These are phyloP conservation scores for Alliaria petiolata DNA, from an alignment of 345 rosid genomes.

Conservation along the genomic window DNA sequence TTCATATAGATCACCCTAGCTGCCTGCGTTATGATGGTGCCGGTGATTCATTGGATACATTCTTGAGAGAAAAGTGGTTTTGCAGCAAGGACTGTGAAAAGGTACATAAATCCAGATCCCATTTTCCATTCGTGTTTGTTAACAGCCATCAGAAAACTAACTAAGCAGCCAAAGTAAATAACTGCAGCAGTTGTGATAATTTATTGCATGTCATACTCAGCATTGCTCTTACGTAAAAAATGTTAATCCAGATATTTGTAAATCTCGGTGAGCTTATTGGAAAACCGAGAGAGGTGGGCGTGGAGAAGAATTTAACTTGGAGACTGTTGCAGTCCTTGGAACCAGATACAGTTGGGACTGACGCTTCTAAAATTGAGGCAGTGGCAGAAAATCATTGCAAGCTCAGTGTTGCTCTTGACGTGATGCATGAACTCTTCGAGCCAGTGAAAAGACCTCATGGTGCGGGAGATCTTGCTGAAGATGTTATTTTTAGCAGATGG, in stretches of 20 bases:
- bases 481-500: constrained; percentile 74
- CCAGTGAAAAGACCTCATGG: constrained; percentile 50
- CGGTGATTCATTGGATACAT: constrained; percentile 16
- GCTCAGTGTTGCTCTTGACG: constrained; percentile 63
- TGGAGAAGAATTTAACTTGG: constrained; percentile 63
- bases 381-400: constrained; percentile 51
- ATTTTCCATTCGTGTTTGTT: neutral
- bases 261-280: constrained; percentile 60
- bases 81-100: constrained; percentile 66
- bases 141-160: no score
- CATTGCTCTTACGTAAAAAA: no score
- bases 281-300: constrained; percentile 54
- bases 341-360: constrained; percentile 27
- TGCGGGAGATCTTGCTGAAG: constrained; percentile 57
- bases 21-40: constrained; percentile 39
- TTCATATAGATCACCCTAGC: constrained; percentile 47
- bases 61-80: constrained; percentile 45
- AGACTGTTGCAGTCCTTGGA: constrained; percentile 47
- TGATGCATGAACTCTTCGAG: constrained; percentile 92
- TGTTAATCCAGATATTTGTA: constrained; percentile 49
- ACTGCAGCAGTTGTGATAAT: no score
- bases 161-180: no score
- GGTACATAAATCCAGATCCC: constrained; percentile 35
- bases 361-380: constrained; percentile 36
- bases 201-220: neutral